Evolutionary conservation across 2,329 filamentous ascomycete genomes (phyloP), one percentile per base, ranked within the genome.

Genomic region (Stagonosporopsis rhizophila): DNA sequence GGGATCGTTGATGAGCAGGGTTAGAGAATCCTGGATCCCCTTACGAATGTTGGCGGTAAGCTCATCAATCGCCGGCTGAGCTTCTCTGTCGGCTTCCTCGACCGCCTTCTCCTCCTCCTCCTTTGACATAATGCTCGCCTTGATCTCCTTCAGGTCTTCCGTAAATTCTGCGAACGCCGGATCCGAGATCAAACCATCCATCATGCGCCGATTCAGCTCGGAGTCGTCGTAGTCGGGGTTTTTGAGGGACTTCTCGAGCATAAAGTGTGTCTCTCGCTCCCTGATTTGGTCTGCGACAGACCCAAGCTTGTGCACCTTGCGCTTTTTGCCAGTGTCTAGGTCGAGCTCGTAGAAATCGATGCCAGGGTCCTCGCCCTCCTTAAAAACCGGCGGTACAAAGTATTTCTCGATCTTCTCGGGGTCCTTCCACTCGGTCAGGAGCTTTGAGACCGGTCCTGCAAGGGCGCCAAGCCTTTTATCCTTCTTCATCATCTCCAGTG

Each of bases 281-380:
- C 32, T 59, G 19, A 58, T 60, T 7, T 69, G 53, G 17, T 74
- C 65, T 46, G 69, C 69, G 7, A 56, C 60, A 3, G 68, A 71
- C 3, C 58, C 61, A 46, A 73, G 59, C 20, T 61, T 45, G 30
- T 62, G 38, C 3, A 74, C 57, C 41, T 72, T 63, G 7, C 62
- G 64, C 44, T 64, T 62, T 15, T 55, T 61, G 28, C 62, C 59
- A 19, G 58, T 67, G 35, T 66, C 64, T 28, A 66, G 41, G 44
- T 75, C 72, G 39, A 67, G 61, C 56, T 74, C 73, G 39, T 69
- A 75, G 54, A 62, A 70, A 28, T 60, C 60, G 17, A 75, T 66
- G 28, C 42, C 54, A 6, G 64, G 61, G 3, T 68, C 37, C 8
- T 67, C 59, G n/a, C 62, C 61, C 9, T 65, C 52, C 34, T 70